These are phyloP conservation scores for Candida vaughaniae DNA, from an alignment of 805 yeast species.

Conservation along the genomic window DNA sequence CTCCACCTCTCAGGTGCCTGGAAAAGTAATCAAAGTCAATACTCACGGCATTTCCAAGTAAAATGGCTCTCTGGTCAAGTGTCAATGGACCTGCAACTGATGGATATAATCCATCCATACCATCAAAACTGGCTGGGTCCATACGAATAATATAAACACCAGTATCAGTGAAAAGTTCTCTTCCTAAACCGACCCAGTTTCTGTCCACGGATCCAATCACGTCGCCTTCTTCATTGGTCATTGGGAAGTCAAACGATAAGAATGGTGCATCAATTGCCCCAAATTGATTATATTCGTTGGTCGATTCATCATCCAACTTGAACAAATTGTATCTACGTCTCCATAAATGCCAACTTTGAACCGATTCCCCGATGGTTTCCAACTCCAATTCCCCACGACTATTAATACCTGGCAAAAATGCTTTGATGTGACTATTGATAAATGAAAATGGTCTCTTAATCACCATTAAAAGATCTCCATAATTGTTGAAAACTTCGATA, in stretches of 20 bases:
- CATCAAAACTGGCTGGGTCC: slow-evolving; percentile 70
- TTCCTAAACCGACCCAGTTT: slow-evolving; percentile 92
- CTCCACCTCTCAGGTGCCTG: slow-evolving; percentile 69
- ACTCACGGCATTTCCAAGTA: slow-evolving; percentile 85
- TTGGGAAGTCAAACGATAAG: slow-evolving; percentile 83
- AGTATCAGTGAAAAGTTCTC: slow-evolving; percentile 92
- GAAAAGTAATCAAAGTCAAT: slow-evolving; percentile 96
- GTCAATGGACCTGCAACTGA: slow-evolving; percentile 54
- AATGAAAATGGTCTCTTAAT: slow-evolving; percentile 82
- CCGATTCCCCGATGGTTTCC: slow-evolving; percentile 73
- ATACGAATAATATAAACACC: slow-evolving; percentile 87
- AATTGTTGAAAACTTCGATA: slow-evolving; percentile 66
- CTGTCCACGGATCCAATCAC: slow-evolving; percentile 80
- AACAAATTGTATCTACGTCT: slow-evolving; percentile 84
- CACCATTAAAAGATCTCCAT: slow-evolving; percentile 59
- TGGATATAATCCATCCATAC: slow-evolving; percentile 53
- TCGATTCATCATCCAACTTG: slow-evolving; percentile 40
- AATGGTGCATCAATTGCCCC: slow-evolving; percentile 88
- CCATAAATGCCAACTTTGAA: slow-evolving; percentile 96
- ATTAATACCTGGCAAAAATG: slow-evolving; percentile 56
- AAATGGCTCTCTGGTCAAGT: slow-evolving; percentile 79
- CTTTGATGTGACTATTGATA: slow-evolving; percentile 84
- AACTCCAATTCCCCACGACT: slow-evolving; percentile 33
- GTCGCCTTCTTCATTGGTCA: slow-evolving; percentile 53
- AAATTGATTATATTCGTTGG: slow-evolving; percentile 65